phyloP scores from a whole-genome alignment of 1,284 basidiomycete genomes.

The Sanghuangporus baumii region DNA sequence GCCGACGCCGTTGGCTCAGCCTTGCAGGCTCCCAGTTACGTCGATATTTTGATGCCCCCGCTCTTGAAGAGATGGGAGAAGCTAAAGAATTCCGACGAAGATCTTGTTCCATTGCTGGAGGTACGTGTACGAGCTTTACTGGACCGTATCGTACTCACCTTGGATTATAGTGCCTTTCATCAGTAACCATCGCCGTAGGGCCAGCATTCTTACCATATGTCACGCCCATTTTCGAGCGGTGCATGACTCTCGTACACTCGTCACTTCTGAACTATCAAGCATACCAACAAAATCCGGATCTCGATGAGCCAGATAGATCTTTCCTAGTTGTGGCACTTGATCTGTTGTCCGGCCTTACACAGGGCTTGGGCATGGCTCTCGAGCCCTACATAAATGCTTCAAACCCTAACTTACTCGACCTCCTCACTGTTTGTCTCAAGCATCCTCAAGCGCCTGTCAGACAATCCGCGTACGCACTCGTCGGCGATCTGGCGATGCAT shows the following conservation, averaged over 20 bases:
- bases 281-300: conserved; percentile 78
- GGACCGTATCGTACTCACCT: conserved; percentile 15
- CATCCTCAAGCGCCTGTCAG: conserved; percentile 94
- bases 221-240: conserved; percentile 89
- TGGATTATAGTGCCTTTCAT: conserved; percentile 80
- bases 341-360: conserved; percentile 90
- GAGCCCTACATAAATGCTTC: conserved; percentile 63
- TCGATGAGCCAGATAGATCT: conserved; percentile 91
- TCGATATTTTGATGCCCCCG: conserved; percentile 96
- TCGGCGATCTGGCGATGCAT: conserved; percentile 97
- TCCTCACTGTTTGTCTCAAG: conserved; percentile 84
- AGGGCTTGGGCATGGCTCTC: conserved; percentile 82
- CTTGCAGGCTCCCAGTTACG: conserved; percentile 80
- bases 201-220: conserved; percentile 88
- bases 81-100: conserved; percentile 86
- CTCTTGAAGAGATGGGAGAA: conserved; percentile 87
- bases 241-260: conserved; percentile 79
- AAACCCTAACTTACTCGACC: conserved; percentile 71
- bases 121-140: conserved; percentile 35
- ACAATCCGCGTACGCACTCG: conserved; percentile 94
- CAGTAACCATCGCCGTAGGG: conserved; percentile 95
- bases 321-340: conserved; percentile 98
- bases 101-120: conserved; percentile 92
- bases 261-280: conserved; percentile 80
- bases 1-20: conserved; percentile 93